Evolutionary conservation across 2,329 filamentous ascomycete genomes (phyloP).

Genomic region (Aspergillus tubingensis): DNA sequence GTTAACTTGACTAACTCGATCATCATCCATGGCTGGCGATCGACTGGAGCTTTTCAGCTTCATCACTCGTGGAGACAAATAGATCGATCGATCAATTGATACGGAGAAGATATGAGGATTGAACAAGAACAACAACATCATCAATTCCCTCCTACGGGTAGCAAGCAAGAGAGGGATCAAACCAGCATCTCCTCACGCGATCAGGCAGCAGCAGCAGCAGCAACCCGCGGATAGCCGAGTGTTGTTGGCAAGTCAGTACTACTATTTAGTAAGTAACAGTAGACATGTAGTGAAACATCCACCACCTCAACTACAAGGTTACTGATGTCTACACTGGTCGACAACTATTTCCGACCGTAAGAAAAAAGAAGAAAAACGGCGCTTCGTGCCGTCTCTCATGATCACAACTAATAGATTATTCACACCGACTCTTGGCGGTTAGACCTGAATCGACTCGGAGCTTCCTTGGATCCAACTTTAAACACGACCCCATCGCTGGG

Average conservation of each 20-base stretch:
- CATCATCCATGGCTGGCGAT: too few relatives aligned
- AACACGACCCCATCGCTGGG: background rate
- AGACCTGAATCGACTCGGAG: background rate
- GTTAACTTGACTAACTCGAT: background rate
- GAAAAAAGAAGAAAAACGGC: background rate
- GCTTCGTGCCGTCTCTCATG: too few relatives aligned
- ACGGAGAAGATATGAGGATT: background rate
- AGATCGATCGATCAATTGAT: background rate
- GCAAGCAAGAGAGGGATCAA: too few relatives aligned
- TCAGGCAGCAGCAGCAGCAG: constrained; percentile 1
- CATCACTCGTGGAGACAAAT: too few relatives aligned
- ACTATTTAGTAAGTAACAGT: background rate
- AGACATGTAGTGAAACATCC: too few relatives aligned
- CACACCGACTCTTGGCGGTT: constrained; percentile 9
- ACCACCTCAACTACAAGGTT: too few relatives aligned
- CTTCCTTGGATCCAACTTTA: constrained; percentile 2
- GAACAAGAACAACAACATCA: too few relatives aligned
- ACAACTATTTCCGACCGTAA: background rate
- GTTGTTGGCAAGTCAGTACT: background rate
- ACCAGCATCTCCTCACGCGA: background rate
- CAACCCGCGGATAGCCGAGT: background rate
- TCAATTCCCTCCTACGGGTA: too few relatives aligned
- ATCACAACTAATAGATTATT: too few relatives aligned
- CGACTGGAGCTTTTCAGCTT: too few relatives aligned
- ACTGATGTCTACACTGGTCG: too few relatives aligned